These are phyloP conservation scores for Aspergillus quadrilineatus DNA, from an alignment of 2,329 filamentous ascomycete species.

Conservation along the genomic window DNA sequence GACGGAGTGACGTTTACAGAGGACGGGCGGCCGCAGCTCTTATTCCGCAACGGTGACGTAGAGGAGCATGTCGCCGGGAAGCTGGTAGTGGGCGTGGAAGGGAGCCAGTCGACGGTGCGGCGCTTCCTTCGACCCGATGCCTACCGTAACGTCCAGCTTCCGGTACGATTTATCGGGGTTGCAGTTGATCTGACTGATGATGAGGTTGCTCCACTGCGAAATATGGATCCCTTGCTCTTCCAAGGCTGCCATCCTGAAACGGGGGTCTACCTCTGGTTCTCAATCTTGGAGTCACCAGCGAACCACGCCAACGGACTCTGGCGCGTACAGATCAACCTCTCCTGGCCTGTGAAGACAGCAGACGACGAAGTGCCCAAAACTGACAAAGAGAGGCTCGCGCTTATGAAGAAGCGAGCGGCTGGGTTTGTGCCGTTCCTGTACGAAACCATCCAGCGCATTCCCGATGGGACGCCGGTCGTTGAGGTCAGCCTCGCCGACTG, in stretches of 20 bases:
- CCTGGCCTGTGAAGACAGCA: slow-evolving; percentile 43
- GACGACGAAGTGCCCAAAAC: slow-evolving; percentile 37
- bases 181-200: slow-evolving; percentile 47
- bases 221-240: slow-evolving; percentile 47
- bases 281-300: slow-evolving; percentile 44
- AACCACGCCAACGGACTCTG: slow-evolving; percentile 43
- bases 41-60: slow-evolving; percentile 6
- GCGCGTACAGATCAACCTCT: slow-evolving; percentile 48
- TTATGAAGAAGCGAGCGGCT: slow-evolving; percentile 40
- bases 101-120: slow-evolving; percentile 24
- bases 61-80: slow-evolving; percentile 12
- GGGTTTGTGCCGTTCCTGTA: slow-evolving; percentile 27
- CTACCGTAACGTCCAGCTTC: slow-evolving; percentile 21
- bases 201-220: slow-evolving; percentile 58
- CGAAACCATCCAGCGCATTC: slow-evolving; percentile 25
- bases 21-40: slow-evolving; percentile 2
- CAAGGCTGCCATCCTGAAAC: slow-evolving; percentile 27
- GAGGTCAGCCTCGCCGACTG: slow-evolving; percentile 32
- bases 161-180: slow-evolving; percentile 26
- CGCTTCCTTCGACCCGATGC: slow-evolving; percentile 25
- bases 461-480: slow-evolving; percentile 26
- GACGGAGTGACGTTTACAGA: slow-evolving; percentile 4
- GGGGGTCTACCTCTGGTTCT: slow-evolving; percentile 30
- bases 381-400: slow-evolving; percentile 33
- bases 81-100: slow-evolving; percentile 24